A percentile compares a stretch with the other conserved stretches of the same genome.
These are phyloP conservation scores for Phaeosphaeria sp. DNA, from an alignment of 2,329 filamentous ascomycete genomes.

Conservation along the genomic window DNA sequence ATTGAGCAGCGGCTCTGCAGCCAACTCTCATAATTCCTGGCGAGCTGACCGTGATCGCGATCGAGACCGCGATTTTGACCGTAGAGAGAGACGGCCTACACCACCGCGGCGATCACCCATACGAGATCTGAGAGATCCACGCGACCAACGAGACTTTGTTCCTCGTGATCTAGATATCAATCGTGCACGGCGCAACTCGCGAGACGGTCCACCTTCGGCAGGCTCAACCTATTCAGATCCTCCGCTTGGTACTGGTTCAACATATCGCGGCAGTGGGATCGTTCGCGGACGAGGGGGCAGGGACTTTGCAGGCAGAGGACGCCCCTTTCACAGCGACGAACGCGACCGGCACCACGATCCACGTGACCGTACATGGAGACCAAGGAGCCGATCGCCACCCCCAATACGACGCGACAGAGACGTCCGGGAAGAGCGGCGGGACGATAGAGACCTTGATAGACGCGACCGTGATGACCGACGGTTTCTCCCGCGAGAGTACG, in stretches of 20 bases:
- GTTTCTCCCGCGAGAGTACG: slow-evolving; percentile 55
- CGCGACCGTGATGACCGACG: slow-evolving; percentile 51
- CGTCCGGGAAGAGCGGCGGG: slow-evolving; percentile 45
- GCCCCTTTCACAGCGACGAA: slow-evolving; percentile 55
- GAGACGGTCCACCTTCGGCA: slow-evolving; percentile 75
- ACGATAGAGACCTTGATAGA: slow-evolving; percentile 49
- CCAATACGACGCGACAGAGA: slow-evolving; percentile 61
- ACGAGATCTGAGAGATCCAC: slow-evolving; percentile 60
- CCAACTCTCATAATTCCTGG: slow-evolving; percentile 58
- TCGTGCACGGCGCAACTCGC: slow-evolving; percentile 70
- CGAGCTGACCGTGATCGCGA: slow-evolving; percentile 56
- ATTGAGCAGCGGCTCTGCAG: slow-evolving; percentile 42
- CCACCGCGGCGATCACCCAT: slow-evolving; percentile 70
- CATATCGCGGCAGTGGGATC: slow-evolving; percentile 62
- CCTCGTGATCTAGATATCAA: slow-evolving; percentile 71
- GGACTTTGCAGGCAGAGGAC: slow-evolving; percentile 49
- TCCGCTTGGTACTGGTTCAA: slow-evolving; percentile 62
- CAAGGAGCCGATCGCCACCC: slow-evolving; percentile 67
- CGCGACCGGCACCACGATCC: slow-evolving; percentile 58
- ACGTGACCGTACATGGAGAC: slow-evolving; percentile 59
- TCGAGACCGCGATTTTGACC: slow-evolving; percentile 59
- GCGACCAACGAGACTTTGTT: slow-evolving; percentile 67
- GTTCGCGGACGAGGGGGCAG: slow-evolving; percentile 57
- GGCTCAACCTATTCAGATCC: slow-evolving; percentile 74
- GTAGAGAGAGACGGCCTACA: slow-evolving; percentile 66